phyloP scores from a whole-genome alignment of 768 basidiomycete genomes.

The Mrakia frigida region DNA sequence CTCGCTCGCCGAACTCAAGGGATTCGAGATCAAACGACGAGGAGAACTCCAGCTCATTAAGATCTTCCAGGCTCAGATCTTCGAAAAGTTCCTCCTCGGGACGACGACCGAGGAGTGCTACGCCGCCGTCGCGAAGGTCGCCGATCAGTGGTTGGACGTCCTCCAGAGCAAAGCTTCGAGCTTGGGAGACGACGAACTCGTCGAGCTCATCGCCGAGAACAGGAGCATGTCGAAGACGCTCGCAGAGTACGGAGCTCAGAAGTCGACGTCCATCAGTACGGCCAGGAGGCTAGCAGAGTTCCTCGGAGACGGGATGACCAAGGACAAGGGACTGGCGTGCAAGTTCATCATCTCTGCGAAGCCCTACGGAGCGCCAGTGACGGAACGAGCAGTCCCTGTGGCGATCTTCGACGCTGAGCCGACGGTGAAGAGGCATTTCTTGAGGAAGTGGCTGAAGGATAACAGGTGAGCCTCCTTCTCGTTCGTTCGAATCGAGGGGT shows the following conservation, averaged over 20 bases:
- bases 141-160: conserved; percentile 95
- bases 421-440: conserved; percentile 76
- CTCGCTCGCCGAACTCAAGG: conserved; percentile 93
- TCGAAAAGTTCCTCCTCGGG: conserved; percentile 93
- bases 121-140: conserved; percentile 82
- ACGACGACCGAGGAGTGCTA: conserved; percentile 93
- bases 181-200: conserved; percentile 82
- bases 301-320: conserved; percentile 96
- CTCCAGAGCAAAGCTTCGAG: conserved; percentile 80
- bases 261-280: conserved; percentile 97
- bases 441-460: conserved; percentile 96
- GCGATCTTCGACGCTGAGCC: conserved; percentile 98
- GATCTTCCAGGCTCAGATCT: conserved; percentile 97
- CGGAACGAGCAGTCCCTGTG: conserved; percentile 91
- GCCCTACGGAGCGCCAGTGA: conserved; percentile 88
- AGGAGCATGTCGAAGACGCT: conserved; percentile 95
- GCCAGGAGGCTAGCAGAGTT: conserved; percentile 93
- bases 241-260: conserved; percentile 91
- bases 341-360: conserved; percentile 97
- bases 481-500: neutral
- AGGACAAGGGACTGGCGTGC: conserved; percentile 97
- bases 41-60: conserved; percentile 98
- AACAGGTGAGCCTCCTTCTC: conserved; percentile 44
- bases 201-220: conserved; percentile 98
- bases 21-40: conserved; percentile 96